Conservation (phyloP, 306 rosid genomes). For the Argentina anserina region DNA sequence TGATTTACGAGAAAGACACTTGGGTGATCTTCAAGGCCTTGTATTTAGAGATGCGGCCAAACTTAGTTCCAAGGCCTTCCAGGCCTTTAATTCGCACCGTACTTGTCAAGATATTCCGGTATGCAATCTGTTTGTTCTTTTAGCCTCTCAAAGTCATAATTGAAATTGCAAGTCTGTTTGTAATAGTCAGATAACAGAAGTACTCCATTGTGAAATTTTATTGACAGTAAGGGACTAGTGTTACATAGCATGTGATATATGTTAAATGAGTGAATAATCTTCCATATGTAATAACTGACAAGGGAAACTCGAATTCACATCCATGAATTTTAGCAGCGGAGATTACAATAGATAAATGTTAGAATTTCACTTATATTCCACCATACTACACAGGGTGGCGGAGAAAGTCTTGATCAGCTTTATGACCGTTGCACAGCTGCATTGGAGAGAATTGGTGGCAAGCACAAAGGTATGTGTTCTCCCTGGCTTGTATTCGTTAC, state of each 20-base stretch:
- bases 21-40: constrained; percentile 86
- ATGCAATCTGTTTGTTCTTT: constrained; percentile 28
- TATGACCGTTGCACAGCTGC: constrained; percentile 67
- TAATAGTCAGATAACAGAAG: neutral
- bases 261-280: neutral
- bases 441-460: constrained; percentile 54
- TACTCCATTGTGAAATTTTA: neutral
- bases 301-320: neutral
- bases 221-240: neutral
- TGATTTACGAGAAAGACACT: constrained; percentile 72
- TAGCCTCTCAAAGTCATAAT: neutral
- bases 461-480: constrained; percentile 60
- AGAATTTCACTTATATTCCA: constrained; percentile 24
- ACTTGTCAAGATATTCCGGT: constrained; percentile 73
- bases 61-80: constrained; percentile 44
- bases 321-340: neutral
- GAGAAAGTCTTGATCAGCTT: constrained; percentile 84
- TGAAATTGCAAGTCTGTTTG: neutral
- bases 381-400: constrained; percentile 66
- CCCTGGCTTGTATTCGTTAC: neutral
- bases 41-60: constrained; percentile 41
- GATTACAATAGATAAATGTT: neutral
- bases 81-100: constrained; percentile 50
- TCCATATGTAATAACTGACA: neutral
- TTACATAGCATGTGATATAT: constrained; percentile 2